Evolutionary conservation across 2,329 filamentous ascomycete species (phyloP).

Genomic region (Penicillium concentricum): DNA sequence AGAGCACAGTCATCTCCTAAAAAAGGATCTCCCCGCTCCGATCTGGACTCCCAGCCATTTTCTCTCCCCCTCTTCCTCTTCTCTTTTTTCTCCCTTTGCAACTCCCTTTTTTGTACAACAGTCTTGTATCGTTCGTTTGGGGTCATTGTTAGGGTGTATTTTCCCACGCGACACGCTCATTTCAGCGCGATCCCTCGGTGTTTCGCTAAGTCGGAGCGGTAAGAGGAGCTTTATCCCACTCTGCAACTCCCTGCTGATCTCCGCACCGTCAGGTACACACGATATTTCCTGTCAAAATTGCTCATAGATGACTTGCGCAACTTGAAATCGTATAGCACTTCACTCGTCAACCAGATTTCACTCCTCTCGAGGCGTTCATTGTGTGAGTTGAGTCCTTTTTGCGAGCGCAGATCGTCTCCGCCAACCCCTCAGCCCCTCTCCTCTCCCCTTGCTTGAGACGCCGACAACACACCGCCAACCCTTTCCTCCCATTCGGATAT

Average conservation of each 20-base stretch:
- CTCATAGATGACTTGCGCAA: constrained; percentile 24
- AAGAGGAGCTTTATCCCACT: constrained; percentile 28
- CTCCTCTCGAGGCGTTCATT: constrained; percentile 39
- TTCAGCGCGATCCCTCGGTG: constrained; percentile 13
- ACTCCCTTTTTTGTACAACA: constrained; percentile 26
- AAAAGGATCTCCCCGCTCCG: constrained; percentile 20
- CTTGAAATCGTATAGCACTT: constrained; percentile 8
- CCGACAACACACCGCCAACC: constrained; percentile 32
- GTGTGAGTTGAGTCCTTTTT: constrained; percentile 34
- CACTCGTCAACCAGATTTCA: constrained; percentile 13
- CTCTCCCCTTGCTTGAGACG: constrained; percentile 35
- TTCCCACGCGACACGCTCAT: constrained; percentile 27
- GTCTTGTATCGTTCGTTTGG: constrained; percentile 20
- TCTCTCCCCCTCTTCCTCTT: constrained; percentile 20
- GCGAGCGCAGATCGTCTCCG: constrained; percentile 28
- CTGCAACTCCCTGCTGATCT: constrained; percentile 32
- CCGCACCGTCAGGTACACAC: constrained; percentile 33
- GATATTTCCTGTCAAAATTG: constrained; percentile 7
- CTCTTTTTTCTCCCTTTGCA: constrained; percentile 16
- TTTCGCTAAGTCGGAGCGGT: constrained; percentile 24
- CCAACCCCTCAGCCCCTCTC: constrained; percentile 38
- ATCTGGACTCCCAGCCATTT: constrained; percentile 23
- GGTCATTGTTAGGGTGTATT: constrained; percentile 19
- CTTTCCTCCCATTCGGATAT: constrained; percentile 11
- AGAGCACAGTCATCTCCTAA: constrained; percentile 5